phyloP scores from a whole-genome alignment of 2,329 filamentous ascomycete species.

The Stemphylium beticola region DNA sequence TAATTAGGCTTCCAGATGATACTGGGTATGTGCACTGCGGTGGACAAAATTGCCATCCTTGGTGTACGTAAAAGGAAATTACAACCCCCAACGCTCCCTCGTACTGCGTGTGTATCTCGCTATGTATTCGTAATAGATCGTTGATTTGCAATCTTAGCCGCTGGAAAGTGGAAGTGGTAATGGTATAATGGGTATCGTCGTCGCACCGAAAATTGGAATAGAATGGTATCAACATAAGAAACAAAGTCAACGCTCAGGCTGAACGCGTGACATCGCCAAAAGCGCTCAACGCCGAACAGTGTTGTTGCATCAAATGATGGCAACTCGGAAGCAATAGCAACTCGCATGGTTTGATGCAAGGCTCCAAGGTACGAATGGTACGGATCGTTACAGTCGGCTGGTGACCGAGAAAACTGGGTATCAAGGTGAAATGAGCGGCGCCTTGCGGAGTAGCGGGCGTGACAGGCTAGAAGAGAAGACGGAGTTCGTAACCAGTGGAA shows the following conservation, averaged over 20 bases:
- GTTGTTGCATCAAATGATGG: conserved; percentile 12
- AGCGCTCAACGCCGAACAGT: conserved; percentile 29
- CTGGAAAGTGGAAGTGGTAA: conserved; percentile 28
- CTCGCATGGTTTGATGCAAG: conserved; percentile 16
- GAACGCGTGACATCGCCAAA: conserved; percentile 39
- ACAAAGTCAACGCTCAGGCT: conserved; percentile 24
- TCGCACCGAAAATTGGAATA: conserved; percentile 33
- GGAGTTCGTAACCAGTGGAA: conserved; percentile 57
- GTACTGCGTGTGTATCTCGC: conserved; percentile 24
- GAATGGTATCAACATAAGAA: conserved; percentile 22
- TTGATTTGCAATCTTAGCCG: conserved; percentile 34
- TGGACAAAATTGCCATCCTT: conserved; percentile 12
- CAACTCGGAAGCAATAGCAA: conserved; percentile 21
- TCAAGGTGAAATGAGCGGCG: conserved; percentile 14
- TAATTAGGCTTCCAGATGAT: conserved; percentile 14
- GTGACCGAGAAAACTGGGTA: conserved; percentile 22
- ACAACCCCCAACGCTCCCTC: conserved; percentile 19
- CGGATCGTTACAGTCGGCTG: conserved; percentile 40
- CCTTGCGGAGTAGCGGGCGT: conserved; percentile 3
- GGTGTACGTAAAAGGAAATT: conserved; percentile 25
- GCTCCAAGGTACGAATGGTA: conserved; percentile 39
- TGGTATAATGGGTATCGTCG: conserved; percentile 49
- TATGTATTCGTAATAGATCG: conserved; percentile 27
- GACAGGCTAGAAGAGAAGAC: conserved; percentile 52
- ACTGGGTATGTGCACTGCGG: conserved; percentile 5